phyloP scores from a whole-genome alignment of 202 grass and related monocot genomes.

The Digitaria exilis region DNA sequence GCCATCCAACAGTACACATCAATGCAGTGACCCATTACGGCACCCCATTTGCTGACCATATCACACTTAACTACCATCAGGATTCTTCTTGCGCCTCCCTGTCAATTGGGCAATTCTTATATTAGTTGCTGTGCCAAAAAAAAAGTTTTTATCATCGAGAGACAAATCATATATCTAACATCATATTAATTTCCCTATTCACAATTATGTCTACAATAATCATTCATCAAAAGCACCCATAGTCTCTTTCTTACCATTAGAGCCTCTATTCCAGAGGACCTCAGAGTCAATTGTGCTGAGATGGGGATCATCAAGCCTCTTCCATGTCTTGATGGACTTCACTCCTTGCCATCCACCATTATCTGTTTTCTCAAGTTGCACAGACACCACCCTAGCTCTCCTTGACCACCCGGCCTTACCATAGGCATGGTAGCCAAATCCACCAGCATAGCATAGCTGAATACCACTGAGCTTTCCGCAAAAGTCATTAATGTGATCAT shows the following conservation, averaged over 20 bases:
- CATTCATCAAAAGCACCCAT: background rate
- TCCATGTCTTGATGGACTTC: conserved; percentile 98
- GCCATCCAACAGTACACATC: background rate
- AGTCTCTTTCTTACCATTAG: conserved; percentile 51
- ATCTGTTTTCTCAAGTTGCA: conserved; percentile 67
- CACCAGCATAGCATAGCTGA: conserved; percentile 88
- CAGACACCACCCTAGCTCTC: conserved; percentile 88
- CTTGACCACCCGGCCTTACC: conserved; percentile 94
- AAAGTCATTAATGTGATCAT: conserved; percentile 94
- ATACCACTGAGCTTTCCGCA: conserved; percentile 76
- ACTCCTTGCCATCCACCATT: conserved; percentile 72
- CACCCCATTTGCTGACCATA: background rate
- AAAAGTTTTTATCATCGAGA: background rate
- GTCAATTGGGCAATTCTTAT: conserved; percentile 34
- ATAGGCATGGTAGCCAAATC: conserved; percentile 95
- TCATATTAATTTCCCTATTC: background rate
- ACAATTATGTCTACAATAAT: background rate
- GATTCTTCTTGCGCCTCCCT: conserved; percentile 57
- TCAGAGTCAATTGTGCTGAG: conserved; percentile 81
- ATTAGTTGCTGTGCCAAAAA: conserved; percentile 8
- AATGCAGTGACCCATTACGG: background rate
- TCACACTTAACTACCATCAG: conserved; percentile 43
- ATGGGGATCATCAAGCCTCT: conserved; percentile 80
- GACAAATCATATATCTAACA: background rate
- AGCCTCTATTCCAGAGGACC: conserved; percentile 82